Percentiles rank a stretch among this genome's conserved stretches.
phyloP scores from a whole-genome alignment of 2,329 filamentous ascomycete species.

The Aspergillus spinulosporus region DNA sequence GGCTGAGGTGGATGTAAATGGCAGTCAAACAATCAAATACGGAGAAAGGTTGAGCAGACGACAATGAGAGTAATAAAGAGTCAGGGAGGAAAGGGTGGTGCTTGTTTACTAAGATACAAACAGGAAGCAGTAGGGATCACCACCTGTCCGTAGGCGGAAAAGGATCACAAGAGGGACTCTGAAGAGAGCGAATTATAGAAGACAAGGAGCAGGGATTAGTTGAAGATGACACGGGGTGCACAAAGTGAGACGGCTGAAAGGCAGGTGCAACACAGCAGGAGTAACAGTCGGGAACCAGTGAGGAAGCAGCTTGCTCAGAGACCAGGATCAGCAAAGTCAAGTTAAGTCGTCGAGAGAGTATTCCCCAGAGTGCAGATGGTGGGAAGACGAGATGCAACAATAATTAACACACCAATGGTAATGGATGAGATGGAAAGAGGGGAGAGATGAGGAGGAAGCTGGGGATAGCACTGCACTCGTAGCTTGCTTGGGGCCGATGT shows the following conservation, averaged over 20 bases:
- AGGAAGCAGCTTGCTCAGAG: slow-evolving; percentile 20
- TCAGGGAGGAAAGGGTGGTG: background rate
- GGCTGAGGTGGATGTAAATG: slow-evolving; percentile 20
- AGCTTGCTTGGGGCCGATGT: slow-evolving; percentile 13
- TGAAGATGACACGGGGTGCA: slow-evolving; percentile 18
- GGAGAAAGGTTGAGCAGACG: slow-evolving; percentile 3
- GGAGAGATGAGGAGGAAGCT: slow-evolving; percentile 22
- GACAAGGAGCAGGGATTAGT: slow-evolving; percentile 17
- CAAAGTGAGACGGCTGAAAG: slow-evolving; percentile 20
- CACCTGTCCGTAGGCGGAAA: slow-evolving; percentile 11
- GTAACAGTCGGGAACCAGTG: slow-evolving; percentile 17
- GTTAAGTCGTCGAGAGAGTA: slow-evolving; percentile 14
- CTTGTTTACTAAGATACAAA: slow-evolving; percentile 2
- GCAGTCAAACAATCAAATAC: background rate
- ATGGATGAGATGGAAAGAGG: slow-evolving; percentile 16
- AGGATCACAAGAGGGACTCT: slow-evolving; percentile 16
- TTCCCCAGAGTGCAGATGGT: slow-evolving; percentile 16
- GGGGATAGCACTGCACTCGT: slow-evolving; percentile 21
- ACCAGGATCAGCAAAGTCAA: slow-evolving; percentile 20
- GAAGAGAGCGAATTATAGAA: slow-evolving; percentile 15
- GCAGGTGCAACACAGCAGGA: slow-evolving; percentile 20
- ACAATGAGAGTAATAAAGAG: slow-evolving; percentile 9
- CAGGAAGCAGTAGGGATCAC: background rate
- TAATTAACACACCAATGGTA: slow-evolving; percentile 19
- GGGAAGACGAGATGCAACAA: slow-evolving; percentile 8